Conservation (phyloP, 73 alveolate species). For the Paramecium pentaurelia region DNA sequence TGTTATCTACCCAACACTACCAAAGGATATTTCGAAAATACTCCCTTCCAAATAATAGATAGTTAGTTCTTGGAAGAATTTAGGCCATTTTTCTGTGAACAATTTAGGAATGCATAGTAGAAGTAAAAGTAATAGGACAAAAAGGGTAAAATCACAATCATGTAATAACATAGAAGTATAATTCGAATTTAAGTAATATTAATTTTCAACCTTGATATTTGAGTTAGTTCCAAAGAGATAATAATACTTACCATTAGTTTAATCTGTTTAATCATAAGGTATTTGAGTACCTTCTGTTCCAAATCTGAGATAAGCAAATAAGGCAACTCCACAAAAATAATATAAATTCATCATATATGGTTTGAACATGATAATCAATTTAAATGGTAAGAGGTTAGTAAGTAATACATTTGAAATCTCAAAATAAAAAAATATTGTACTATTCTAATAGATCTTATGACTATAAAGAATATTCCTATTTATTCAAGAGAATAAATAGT, state of each 20-base stretch:
- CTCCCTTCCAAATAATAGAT: background rate
- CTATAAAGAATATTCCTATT: background rate
- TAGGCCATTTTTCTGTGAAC: background rate
- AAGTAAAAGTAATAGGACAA: background rate
- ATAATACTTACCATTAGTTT: slow-evolving; percentile 13
- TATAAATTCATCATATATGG: background rate
- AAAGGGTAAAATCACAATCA: slow-evolving; percentile 26
- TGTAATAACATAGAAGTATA: background rate
- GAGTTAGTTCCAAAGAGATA: slow-evolving; percentile 20
- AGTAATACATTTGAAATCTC: background rate
- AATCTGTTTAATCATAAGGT: background rate
- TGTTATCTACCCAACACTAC: background rate
- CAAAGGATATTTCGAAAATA: background rate
- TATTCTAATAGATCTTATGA: background rate
- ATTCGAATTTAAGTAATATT: background rate
- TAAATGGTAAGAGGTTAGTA: background rate
- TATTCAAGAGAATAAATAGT: background rate
- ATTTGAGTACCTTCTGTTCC: slow-evolving; percentile 27
- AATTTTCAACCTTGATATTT: background rate
- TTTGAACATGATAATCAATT: background rate
- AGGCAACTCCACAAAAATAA: background rate
- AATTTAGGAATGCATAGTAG: background rate
- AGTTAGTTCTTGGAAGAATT: background rate
- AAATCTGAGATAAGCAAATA: background rate
- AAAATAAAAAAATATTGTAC: background rate